Conservation (phyloP, 768 basidiomycete genomes). For the Tulasnella sp. region DNA sequence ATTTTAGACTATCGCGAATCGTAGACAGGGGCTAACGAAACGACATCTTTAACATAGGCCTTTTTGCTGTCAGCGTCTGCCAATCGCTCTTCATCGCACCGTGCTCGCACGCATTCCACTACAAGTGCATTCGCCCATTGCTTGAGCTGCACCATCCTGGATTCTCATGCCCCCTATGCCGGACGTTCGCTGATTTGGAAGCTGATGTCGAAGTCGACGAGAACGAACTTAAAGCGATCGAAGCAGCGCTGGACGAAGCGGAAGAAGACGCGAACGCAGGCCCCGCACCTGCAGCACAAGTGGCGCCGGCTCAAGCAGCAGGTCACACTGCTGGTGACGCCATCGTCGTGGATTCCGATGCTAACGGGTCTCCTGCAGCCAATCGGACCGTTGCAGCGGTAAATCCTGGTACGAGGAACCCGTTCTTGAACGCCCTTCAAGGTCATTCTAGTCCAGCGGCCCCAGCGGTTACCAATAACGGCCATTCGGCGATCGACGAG, state of each 20-base stretch:
- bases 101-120: conserved; percentile 93
- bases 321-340: neutral
- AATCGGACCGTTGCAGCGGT: neutral
- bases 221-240: conserved; percentile 26
- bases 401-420: neutral
- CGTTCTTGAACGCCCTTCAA: neutral
- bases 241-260: conserved; percentile 24
- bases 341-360: conserved; percentile 20
- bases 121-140: conserved; percentile 94
- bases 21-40: neutral
- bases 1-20: neutral
- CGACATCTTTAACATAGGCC: conserved; percentile 40
- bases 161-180: conserved; percentile 92
- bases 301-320: neutral
- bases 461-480: neutral
- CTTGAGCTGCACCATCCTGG: conserved; percentile 85
- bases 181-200: conserved; percentile 92
- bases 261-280: conserved; percentile 7
- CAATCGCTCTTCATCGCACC: conserved; percentile 98
- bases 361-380: neutral
- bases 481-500: conserved; percentile 16
- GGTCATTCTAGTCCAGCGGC: neutral
- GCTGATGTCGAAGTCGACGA: conserved; percentile 82
- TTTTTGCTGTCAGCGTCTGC: conserved; percentile 86
- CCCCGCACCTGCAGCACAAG: neutral